phyloP scores from a whole-genome alignment of 208 protist genomes.

The Phytomonas serpens region DNA sequence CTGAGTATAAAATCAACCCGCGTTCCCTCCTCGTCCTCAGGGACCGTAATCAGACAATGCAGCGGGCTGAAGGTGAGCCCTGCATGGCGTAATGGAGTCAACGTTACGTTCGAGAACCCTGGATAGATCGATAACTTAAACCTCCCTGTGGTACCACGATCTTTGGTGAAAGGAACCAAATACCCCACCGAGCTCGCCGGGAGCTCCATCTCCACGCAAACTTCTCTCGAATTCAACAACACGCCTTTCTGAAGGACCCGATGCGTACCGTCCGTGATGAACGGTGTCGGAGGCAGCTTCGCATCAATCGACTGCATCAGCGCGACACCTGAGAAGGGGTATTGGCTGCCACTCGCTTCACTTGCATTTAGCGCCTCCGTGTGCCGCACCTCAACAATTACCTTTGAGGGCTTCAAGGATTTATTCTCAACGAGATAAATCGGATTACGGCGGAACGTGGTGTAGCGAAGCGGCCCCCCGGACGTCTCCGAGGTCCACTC shows the following conservation, averaged over 20 bases:
- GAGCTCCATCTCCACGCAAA: constrained; percentile 70
- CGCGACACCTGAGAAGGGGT: constrained; percentile 73
- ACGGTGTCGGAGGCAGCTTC: constrained; percentile 51
- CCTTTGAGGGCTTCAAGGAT: constrained; percentile 40
- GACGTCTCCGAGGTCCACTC: constrained; percentile 60
- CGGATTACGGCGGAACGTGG: constrained; percentile 80
- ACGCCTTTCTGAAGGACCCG: constrained; percentile 73
- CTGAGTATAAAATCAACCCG: constrained; percentile 59
- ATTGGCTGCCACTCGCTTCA: constrained; percentile 51
- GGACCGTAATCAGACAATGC: constrained; percentile 19
- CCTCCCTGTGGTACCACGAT: constrained; percentile 46
- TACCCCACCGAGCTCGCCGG: constrained; percentile 70
- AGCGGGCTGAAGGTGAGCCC: constrained; percentile 49
- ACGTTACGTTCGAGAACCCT: constrained; percentile 61
- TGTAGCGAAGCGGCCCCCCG: constrained; percentile 72
- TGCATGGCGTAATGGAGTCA: constrained; percentile 65
- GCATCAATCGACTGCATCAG: constrained; percentile 59
- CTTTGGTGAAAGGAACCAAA: constrained; percentile 76
- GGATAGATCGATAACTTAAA: constrained; percentile 82
- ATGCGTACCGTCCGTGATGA: constrained; percentile 69
- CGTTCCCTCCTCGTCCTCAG: constrained; percentile 23
- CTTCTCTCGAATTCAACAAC: constrained; percentile 70
- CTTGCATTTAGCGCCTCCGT: constrained; percentile 39
- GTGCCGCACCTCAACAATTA: constrained; percentile 65
- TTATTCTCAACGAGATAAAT: constrained; percentile 84